Conservation (phyloP, 345 rosid species). For the Boechera retrofracta region DNA sequence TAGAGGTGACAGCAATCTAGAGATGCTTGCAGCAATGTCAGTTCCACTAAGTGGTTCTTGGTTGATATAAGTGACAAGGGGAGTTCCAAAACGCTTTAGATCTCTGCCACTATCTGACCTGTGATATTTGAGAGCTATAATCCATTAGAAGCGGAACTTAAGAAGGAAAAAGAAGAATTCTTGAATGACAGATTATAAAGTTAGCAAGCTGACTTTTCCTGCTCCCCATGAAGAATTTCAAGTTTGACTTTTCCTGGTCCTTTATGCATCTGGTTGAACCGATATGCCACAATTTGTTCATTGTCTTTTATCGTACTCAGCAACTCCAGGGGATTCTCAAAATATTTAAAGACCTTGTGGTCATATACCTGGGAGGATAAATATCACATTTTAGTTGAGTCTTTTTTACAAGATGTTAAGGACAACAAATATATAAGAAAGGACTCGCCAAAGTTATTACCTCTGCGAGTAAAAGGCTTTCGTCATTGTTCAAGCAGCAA, state of each 20-base stretch:
- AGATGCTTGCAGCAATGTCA: slow-evolving; percentile 59
- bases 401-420: slow-evolving; percentile 28
- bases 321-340: slow-evolving; percentile 59
- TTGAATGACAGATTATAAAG: slow-evolving; percentile 8
- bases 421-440: slow-evolving; percentile 24
- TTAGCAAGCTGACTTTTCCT: slow-evolving; percentile 57
- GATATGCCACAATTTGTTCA: slow-evolving; percentile 84
- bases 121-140: slow-evolving; percentile 24
- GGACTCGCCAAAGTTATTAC: slow-evolving; percentile 43
- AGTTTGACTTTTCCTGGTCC: slow-evolving; percentile 66
- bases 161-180: slow-evolving; percentile 12
- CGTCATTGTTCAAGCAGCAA: slow-evolving; percentile 80
- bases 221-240: slow-evolving; percentile 64
- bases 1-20: slow-evolving; percentile 68
- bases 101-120: slow-evolving; percentile 55
- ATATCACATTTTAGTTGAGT: slow-evolving; percentile 7
- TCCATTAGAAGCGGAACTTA: slow-evolving; percentile 15
- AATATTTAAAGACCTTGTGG: slow-evolving; percentile 59
- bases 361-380: slow-evolving; percentile 62
- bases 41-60: slow-evolving; percentile 62
- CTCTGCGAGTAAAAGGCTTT: slow-evolving; percentile 84
- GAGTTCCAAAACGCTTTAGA: slow-evolving; percentile 64
- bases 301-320: slow-evolving; percentile 68
- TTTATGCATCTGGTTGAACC: slow-evolving; percentile 55
- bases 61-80: slow-evolving; percentile 68